A percentile compares a stretch with the other conserved stretches of the same genome.
Evolutionary conservation across 495 filamentous ascomycete genomes (phyloP).

Genomic region (Aspergillus indologenus): DNA sequence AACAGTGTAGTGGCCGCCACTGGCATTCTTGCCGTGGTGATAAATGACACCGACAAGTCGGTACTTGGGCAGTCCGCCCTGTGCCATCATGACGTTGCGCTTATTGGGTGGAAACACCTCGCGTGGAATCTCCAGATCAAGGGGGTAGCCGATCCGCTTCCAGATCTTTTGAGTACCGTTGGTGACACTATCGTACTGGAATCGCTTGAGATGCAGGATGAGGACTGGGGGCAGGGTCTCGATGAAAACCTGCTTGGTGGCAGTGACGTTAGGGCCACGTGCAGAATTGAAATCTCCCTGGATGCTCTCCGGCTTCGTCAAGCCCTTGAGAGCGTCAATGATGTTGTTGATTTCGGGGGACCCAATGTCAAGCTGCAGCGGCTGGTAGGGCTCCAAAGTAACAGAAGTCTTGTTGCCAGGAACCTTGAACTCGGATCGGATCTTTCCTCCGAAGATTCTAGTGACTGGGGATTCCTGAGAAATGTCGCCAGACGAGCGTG

Average conservation of each 20-base stretch:
- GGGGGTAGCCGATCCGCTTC: constrained; percentile 94
- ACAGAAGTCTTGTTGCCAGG: constrained; percentile 86
- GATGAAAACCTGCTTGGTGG: constrained; percentile 92
- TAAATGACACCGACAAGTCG: constrained; percentile 89
- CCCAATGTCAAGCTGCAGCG: constrained; percentile 91
- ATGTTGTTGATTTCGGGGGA: constrained; percentile 83
- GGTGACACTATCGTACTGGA: constrained; percentile 88
- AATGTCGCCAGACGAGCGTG: constrained; percentile 78
- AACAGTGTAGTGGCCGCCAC: constrained; percentile 93
- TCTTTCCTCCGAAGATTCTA: constrained; percentile 89
- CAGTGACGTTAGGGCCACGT: constrained; percentile 69
- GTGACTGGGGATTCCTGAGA: constrained; percentile 77
- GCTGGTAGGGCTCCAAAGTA: constrained; percentile 89
- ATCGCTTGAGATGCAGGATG: constrained; percentile 93
- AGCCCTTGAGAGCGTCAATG: constrained; percentile 78
- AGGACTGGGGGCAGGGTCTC: constrained; percentile 89
- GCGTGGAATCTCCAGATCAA: constrained; percentile 89
- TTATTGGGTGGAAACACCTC: constrained; percentile 82
- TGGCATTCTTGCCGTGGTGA: constrained; percentile 94
- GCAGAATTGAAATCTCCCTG: constrained; percentile 85
- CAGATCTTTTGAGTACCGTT: constrained; percentile 92
- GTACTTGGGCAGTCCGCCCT: constrained; percentile 73
- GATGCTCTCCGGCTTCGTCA: constrained; percentile 79
- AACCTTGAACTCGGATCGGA: constrained; percentile 84
- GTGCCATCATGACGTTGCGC: constrained; percentile 58